Conservation (phyloP, 2,329 filamentous ascomycete species). For the Colletotrichum tamarilloi region DNA sequence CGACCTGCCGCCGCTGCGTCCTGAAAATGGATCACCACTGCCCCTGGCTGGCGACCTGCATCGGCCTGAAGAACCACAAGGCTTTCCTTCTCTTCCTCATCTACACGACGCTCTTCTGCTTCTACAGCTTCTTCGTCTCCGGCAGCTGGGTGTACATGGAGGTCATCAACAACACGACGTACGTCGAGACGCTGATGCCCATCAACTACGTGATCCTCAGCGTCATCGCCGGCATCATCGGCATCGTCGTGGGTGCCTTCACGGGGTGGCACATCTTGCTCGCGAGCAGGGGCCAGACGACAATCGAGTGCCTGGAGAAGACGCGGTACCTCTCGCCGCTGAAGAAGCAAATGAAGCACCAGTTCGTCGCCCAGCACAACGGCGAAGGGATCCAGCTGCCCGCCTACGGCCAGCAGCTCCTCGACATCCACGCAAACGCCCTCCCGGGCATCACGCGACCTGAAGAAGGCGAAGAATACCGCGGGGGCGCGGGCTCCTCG, state of each 20-base stretch:
- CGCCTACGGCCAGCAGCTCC: conserved; percentile 76
- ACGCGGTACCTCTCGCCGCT: conserved; percentile 91
- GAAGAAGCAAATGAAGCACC: conserved; percentile 75
- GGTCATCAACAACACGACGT: conserved; percentile 76
- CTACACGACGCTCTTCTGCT: conserved; percentile 89
- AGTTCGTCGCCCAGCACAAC: conserved; percentile 67
- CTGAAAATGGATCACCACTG: conserved; percentile 99
- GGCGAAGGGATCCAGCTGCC: conserved; percentile 63
- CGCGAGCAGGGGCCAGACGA: conserved; percentile 83
- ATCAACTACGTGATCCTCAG: conserved; percentile 91
- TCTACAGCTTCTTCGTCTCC: conserved; percentile 82
- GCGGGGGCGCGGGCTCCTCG: conserved; percentile 43
- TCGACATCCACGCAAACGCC: conserved; percentile 85
- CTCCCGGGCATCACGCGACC: conserved; percentile 83
- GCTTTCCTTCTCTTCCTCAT: conserved; percentile 91
- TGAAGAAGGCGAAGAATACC: conserved; percentile 79
- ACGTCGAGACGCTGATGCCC: conserved; percentile 82
- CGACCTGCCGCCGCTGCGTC: conserved; percentile 91
- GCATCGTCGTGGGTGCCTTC: conserved; percentile 88
- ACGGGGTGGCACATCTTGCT: conserved; percentile 92
- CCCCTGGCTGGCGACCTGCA: conserved; percentile 96
- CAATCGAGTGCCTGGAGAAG: conserved; percentile 96
- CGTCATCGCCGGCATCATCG: conserved; percentile 90
- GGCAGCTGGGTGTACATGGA: conserved; percentile 87
- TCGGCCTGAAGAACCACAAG: conserved; percentile 95